A percentile compares a stretch with the other conserved stretches of the same genome.
These are phyloP conservation scores for Calonectria multiphialidica DNA, from an alignment of 2,329 filamentous ascomycete genomes.

Conservation along the genomic window DNA sequence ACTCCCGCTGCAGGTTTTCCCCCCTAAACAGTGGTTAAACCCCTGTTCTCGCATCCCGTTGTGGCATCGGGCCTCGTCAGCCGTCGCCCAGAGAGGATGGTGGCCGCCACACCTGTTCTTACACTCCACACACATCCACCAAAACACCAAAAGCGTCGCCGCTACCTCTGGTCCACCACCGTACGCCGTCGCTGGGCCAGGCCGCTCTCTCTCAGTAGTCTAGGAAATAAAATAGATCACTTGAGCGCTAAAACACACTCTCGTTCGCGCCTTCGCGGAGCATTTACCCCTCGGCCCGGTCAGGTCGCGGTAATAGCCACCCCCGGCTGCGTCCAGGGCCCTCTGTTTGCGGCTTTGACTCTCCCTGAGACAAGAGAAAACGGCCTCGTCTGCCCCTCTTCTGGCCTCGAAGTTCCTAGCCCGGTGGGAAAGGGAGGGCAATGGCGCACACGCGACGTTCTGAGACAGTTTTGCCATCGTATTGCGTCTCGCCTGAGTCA, in stretches of 20 bases:
- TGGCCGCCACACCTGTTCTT: slow-evolving; percentile 28
- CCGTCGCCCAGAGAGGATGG: slow-evolving; percentile 17
- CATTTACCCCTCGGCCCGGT: not conserved
- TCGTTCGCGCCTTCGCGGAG: not conserved
- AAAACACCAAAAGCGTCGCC: not conserved
- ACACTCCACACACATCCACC: slow-evolving; percentile 19
- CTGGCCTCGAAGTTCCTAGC: slow-evolving; percentile 16
- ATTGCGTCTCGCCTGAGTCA: slow-evolving; percentile 30
- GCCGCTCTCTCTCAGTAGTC: slow-evolving; percentile 6
- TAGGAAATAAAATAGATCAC: not conserved
- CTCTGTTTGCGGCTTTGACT: not conserved
- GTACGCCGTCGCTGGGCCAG: slow-evolving; percentile 9
- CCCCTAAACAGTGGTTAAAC: not conserved
- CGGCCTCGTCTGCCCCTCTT: slow-evolving; percentile 6
- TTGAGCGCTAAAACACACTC: not conserved
- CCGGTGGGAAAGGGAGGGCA: not conserved
- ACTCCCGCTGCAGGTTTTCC: not conserved
- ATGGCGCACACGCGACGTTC: slow-evolving; percentile 27
- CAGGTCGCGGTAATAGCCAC: not conserved
- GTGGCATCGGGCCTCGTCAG: slow-evolving; percentile 16
- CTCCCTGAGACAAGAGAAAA: slow-evolving; percentile 14
- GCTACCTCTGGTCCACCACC: slow-evolving; percentile 16
- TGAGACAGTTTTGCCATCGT: slow-evolving; percentile 35
- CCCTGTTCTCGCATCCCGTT: slow-evolving; percentile 19
- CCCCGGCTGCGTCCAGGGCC: not conserved